These are phyloP conservation scores for Cadophora luteo-olivacea DNA, from an alignment of 2,329 filamentous ascomycete genomes.

Conservation along the genomic window DNA sequence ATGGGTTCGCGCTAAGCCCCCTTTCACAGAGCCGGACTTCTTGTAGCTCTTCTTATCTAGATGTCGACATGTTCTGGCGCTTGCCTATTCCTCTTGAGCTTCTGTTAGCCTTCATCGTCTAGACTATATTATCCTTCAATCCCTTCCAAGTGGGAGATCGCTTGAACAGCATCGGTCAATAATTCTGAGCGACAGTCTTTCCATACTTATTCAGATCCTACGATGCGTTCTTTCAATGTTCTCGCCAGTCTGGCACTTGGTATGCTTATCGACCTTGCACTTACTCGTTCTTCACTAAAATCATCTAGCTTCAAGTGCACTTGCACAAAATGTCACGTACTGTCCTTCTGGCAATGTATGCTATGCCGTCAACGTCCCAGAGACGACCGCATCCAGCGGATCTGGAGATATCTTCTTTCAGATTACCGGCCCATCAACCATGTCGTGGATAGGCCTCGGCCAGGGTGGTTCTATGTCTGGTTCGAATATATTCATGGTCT, in stretches of 20 bases:
- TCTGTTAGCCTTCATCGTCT: not conserved
- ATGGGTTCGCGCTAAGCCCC: constrained; percentile 9
- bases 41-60: not conserved
- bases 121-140: not conserved
- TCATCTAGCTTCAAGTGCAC: constrained; percentile 35
- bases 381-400: constrained; percentile 55
- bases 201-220: not conserved
- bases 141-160: not conserved
- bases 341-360: constrained; percentile 36
- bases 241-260: constrained; percentile 31
- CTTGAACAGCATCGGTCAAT: not conserved
- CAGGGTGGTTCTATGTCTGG: constrained; percentile 60
- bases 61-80: constrained; percentile 1
- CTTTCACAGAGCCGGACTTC: not conserved
- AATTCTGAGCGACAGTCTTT: not conserved
- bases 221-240: constrained; percentile 5
- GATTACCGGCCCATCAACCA: constrained; percentile 57
- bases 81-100: not conserved
- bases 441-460: constrained; percentile 62
- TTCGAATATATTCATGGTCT: constrained; percentile 65
- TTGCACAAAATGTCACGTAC: constrained; percentile 34
- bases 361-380: constrained; percentile 61
- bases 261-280: constrained; percentile 16
- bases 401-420: constrained; percentile 64
- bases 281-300: not conserved